Evolutionary conservation across 2,329 filamentous ascomycete species (phyloP), one percentile per base, ranked within the genome.

Genomic region (Claviceps fusiformis): DNA sequence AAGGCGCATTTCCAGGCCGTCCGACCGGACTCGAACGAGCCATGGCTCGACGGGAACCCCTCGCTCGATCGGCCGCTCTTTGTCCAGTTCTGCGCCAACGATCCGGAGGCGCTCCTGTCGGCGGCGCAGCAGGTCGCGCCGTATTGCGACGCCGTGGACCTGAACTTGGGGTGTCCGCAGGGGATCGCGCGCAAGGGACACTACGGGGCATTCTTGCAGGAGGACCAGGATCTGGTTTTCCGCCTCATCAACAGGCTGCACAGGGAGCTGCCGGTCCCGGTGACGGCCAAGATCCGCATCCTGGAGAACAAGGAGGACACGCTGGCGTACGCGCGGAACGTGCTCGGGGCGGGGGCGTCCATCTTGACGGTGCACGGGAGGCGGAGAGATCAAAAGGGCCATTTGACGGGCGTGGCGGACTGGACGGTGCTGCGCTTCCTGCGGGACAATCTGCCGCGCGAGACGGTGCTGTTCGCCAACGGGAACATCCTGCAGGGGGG

Each of bases 401-500:
- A 98, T 67, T 80, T 95, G 64, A 98, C 93, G 0, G 93, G 93
- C 0, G 63, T 97, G 41, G 93, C 93, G 5, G 90, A 98, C 70
- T 98, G 93, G 93, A 74, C 73, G n/a, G 81, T 86, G 64, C 84
- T 98, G 55, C 80, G 84, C 5, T 92, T 87, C 65, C 71, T 98
- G 60, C 78, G 93, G 51, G 88, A 95, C 11, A 86, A 85, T 58
- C 72, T 98, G 35, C 92, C 92, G 0, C 73, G 78, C 1, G 90
- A 96, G 50, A 95, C 90, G 8, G 93, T 98, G 29, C 81, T 98
- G 3, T 97, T 98, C 66, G 93, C 93, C 3, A 98, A 98, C 68
- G 93, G 93, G 13, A 98, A 98, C 65, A 85, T 96, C 41, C 73
- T 98, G 56, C 86, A 88, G 67, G 78, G 86, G 56, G 83, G 76